Conservation (phyloP, 2,329 filamentous ascomycete species). For the Eutypella sp. region DNA sequence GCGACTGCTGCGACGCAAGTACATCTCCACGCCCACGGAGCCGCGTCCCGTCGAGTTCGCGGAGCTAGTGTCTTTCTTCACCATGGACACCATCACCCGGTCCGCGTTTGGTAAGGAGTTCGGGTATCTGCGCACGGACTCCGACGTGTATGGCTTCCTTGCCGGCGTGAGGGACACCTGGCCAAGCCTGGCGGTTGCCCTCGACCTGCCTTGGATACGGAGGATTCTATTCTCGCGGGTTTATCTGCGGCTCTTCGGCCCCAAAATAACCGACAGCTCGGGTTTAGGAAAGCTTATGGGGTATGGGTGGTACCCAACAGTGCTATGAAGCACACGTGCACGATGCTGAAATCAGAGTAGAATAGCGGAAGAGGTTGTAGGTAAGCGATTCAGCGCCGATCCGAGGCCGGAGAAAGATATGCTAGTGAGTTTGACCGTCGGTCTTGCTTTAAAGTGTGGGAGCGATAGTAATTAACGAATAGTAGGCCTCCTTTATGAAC, state of each 20-base stretch:
- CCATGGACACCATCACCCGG: conserved; percentile 19
- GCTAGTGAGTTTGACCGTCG: conserved; percentile 10
- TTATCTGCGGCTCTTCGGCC: conserved; percentile 13
- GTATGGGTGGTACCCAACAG: conserved; percentile 3
- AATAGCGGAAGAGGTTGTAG: conserved; percentile 12
- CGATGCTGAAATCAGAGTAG: conserved; percentile 1
- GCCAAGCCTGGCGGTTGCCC: conserved; percentile 6
- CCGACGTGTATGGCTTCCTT: conserved; percentile 15
- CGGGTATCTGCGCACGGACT: conserved; percentile 14
- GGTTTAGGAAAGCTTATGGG: conserved; percentile 17
- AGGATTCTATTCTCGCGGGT: conserved; percentile 12
- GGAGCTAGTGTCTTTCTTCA: conserved; percentile 11
- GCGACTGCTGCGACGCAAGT: conserved; percentile 13
- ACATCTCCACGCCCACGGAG: conserved; percentile 3
- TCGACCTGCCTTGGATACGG: conserved; percentile 14
- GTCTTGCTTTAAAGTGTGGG: neutral
- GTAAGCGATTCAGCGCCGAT: conserved; percentile 7
- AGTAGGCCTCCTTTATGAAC: conserved; percentile 22
- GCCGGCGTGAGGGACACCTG: conserved; percentile 2
- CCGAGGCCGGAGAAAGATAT: conserved; percentile 8
- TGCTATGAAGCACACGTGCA: neutral
- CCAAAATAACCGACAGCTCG: conserved; percentile 11
- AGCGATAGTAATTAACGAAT: neutral
- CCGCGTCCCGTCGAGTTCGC: conserved; percentile 13
- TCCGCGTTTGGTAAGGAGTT: conserved; percentile 19